A percentile compares a stretch with the other conserved stretches of the same genome.
These are phyloP conservation scores for Magnaporthiopsis rhizophila DNA, from an alignment of 2,329 filamentous ascomycete species.

Conservation along the genomic window DNA sequence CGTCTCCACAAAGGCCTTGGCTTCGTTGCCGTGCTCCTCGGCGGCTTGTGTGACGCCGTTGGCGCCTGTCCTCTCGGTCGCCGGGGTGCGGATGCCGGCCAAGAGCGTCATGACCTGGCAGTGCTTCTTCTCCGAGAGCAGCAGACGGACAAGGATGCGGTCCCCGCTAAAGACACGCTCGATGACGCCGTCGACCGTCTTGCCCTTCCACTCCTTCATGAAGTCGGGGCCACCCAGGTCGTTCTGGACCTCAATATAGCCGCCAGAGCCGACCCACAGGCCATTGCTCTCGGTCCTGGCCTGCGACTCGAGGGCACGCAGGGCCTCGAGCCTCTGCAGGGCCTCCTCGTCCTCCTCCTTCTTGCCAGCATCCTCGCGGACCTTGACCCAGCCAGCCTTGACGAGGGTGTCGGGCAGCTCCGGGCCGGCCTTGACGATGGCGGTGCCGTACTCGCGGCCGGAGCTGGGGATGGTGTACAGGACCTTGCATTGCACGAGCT, in stretches of 20 bases:
- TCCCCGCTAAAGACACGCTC: constrained; percentile 91
- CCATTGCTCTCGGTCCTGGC: constrained; percentile 76
- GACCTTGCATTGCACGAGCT: constrained; percentile 75
- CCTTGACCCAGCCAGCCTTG: constrained; percentile 83
- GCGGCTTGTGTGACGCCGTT: constrained; percentile 75
- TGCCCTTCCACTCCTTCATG: constrained; percentile 75
- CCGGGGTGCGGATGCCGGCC: constrained; percentile 80
- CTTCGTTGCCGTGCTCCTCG: constrained; percentile 85
- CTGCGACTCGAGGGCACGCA: constrained; percentile 68
- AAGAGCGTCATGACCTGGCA: constrained; percentile 81
- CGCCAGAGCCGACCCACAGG: constrained; percentile 61
- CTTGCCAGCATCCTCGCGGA: constrained; percentile 87
- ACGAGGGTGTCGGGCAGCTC: constrained; percentile 75
- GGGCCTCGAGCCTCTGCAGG: constrained; percentile 62
- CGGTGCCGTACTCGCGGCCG: constrained; percentile 80
- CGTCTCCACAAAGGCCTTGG: constrained; percentile 77
- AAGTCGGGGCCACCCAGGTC: constrained; percentile 76
- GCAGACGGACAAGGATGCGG: constrained; percentile 73
- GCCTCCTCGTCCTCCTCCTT: constrained; percentile 81
- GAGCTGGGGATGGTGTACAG: constrained; percentile 81
- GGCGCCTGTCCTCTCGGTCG: constrained; percentile 76
- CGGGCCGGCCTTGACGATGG: constrained; percentile 67
- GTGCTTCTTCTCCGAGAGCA: constrained; percentile 77
- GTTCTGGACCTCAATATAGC: constrained; percentile 68
- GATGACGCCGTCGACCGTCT: constrained; percentile 75